phyloP scores from a whole-genome alignment of 805 yeast species.

The Metschnikowia peoriensis region DNA sequence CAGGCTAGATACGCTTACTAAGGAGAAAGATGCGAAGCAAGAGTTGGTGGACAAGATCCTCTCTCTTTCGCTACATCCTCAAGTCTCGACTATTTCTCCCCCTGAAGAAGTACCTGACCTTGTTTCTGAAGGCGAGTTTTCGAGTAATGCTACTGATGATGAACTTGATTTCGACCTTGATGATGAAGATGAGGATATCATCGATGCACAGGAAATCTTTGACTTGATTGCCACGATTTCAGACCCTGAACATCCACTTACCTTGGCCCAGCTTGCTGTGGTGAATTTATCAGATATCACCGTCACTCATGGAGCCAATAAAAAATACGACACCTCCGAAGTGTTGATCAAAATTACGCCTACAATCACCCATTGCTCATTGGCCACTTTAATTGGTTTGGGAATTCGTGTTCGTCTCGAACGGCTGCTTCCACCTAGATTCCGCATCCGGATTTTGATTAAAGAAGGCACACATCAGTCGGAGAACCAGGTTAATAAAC shows the following conservation, averaged over 20 bases:
- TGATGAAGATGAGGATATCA: conserved; percentile 52
- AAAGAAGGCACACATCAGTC: conserved; percentile 95
- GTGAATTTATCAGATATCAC: conserved; percentile 80
- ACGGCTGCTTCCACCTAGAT: conserved; percentile 81
- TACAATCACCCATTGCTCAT: conserved; percentile 94
- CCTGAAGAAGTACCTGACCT: conserved; percentile 26
- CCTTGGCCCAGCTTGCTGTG: conserved; percentile 91
- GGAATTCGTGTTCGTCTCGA: conserved; percentile 92
- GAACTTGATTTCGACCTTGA: conserved; percentile 24
- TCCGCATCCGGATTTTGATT: conserved; percentile 71
- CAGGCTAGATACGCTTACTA: conserved; percentile 34
- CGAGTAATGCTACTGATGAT: conserved; percentile 4
- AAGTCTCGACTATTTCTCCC: background rate
- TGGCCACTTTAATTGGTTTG: conserved; percentile 92
- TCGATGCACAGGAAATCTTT: conserved; percentile 82
- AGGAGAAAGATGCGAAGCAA: conserved; percentile 13
- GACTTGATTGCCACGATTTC: conserved; percentile 20
- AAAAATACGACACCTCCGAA: conserved; percentile 56
- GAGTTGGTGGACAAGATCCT: conserved; percentile 28
- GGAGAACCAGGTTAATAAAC: conserved; percentile 94
- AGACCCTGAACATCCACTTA: conserved; percentile 97
- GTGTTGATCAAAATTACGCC: conserved; percentile 88
- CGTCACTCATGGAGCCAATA: conserved; percentile 55
- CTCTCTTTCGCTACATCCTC: conserved; percentile 28
- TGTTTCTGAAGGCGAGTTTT: conserved; percentile 15